Evolutionary conservation across 2,329 filamentous ascomycete species (phyloP).

Genomic region (Botryotinia globosa): DNA sequence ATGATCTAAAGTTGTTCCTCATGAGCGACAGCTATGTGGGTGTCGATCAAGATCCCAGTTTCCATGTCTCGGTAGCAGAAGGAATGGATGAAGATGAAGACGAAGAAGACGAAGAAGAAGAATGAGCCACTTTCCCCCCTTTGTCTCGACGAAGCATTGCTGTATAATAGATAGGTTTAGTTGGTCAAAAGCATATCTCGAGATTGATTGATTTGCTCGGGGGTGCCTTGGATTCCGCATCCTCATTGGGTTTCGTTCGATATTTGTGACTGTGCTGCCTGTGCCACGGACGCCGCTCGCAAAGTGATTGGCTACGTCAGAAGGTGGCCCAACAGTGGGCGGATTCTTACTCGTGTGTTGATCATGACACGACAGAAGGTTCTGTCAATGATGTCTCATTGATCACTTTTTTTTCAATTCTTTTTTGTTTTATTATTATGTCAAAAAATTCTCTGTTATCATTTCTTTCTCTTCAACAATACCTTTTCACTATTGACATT

Average conservation of each 20-base stretch:
- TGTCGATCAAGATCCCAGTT: conserved; percentile 91
- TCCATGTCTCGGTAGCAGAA: conserved; percentile 81
- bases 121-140: conserved; percentile 28
- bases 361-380: conserved; percentile 29
- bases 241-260: conserved; percentile 30
- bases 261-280: conserved; percentile 35
- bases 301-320: conserved; percentile 23
- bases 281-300: conserved; percentile 29
- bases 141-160: conserved; percentile 27
- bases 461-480: conserved; percentile 7
- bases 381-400: conserved; percentile 24
- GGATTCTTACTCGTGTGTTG: conserved; percentile 25
- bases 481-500: conserved; percentile 7
- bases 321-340: conserved; percentile 19
- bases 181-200: conserved; percentile 28
- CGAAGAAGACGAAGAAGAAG: conserved; percentile 47
- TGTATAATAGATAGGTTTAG: conserved; percentile 39
- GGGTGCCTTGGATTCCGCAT: conserved; percentile 23
- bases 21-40: conserved; percentile 98
- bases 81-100: conserved; percentile 94
- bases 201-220: conserved; percentile 23
- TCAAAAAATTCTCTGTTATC: not conserved
- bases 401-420: conserved; percentile 17
- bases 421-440: not conserved
- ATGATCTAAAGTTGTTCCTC: conserved; percentile 85